Conservation (phyloP, 371 early-diverging fungal species). For the Lichtheimia corymbifera region DNA sequence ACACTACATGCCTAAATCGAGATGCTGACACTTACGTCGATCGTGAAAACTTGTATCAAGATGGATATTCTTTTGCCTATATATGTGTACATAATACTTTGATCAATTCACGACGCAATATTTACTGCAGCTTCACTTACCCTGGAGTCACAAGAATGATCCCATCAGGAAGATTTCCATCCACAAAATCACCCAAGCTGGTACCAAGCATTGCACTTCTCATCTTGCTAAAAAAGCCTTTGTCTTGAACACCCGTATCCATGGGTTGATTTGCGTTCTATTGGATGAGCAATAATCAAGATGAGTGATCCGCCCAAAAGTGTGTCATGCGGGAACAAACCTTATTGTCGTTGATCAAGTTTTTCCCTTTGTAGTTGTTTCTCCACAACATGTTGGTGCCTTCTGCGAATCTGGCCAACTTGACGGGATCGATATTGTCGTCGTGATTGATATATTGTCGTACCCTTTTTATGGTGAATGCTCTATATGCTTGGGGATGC, state of each 20-base stretch:
- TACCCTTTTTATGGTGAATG: slow-evolving; percentile 28
- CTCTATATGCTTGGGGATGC: slow-evolving; percentile 31
- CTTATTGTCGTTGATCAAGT: slow-evolving; percentile 2
- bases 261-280: no score
- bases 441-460: slow-evolving; percentile 46
- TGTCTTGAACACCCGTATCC: neutral
- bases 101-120: no score
- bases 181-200: no score
- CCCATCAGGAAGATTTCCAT: no score
- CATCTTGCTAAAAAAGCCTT: neutral
- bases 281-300: neutral
- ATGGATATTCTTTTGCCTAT: no score
- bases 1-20: neutral
- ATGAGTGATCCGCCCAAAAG: neutral
- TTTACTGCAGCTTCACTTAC: no score
- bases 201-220: no score
- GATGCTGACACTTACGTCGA: neutral
- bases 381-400: slow-evolving; percentile 17
- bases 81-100: no score
- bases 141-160: no score
- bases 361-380: neutral
- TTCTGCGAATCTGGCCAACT: slow-evolving; percentile 9
- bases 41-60: neutral
- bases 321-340: neutral
- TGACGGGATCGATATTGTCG: slow-evolving; percentile 32